Evolutionary conservation across 1,284 basidiomycete species (phyloP), one percentile per base, ranked within the genome.

Genomic region (Golubevia pallescens): DNA sequence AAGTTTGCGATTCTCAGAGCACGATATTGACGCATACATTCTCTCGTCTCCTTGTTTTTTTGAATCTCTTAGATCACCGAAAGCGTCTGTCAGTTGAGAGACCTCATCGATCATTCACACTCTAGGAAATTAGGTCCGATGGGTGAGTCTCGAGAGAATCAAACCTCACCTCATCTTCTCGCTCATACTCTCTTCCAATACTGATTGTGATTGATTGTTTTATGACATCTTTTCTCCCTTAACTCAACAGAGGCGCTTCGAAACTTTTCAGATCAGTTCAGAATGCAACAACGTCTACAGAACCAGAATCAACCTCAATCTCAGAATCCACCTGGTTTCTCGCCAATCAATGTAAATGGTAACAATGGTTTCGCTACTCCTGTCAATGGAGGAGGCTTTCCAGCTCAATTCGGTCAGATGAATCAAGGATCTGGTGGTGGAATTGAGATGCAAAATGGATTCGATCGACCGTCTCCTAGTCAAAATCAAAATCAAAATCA

Each of bases 11-110:
- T n/a, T n/a, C n/a, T n/a, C n/a, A n/a, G n/a, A 20, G 5, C n/a
- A 54, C 32, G 10, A 3, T 13, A 13, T 8, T 2, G n/a, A 16
- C 14, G 2, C 14, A 23, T 42, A 16, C 19, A 8, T 52, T 2
- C 20, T 1, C n/a, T 21, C 34, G 1, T 19, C 52, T 8, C 19
- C 20, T 20, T 34, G 23, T n/a, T 14, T 62, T 0, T 13, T 21
- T 19, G 34, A 52, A 16, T 16, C n/a, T 19, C 16, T 10, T 34
- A 64, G 65, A 78, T 79, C 62, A 78, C 76, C 28, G 77, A 79
- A 53, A 73, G 70, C 58, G 71, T 79, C 3, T 78, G 74, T 60
- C 75, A 79, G 54, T 66, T 79, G 34, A 66, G 76, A 32, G 76
- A 76, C 51, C 63, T 79, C 16, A 79, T 79, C 62, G 76, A 79